Base-by-base conservation (phyloP, 345 rosid genomes). In the Iberis pinnata region DNA sequence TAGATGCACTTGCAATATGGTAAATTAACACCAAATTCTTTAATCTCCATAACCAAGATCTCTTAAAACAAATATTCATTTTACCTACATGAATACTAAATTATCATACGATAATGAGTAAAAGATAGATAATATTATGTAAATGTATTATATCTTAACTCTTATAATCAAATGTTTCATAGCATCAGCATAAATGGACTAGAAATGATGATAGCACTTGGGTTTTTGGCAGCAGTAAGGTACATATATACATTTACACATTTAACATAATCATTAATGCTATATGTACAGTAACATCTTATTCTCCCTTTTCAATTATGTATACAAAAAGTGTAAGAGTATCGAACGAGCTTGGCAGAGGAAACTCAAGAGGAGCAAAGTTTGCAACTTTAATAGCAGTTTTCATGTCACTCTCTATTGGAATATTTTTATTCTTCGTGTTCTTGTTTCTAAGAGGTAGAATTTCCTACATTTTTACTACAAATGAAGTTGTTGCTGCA, bases 1-100 rank as follows among this genome's bases (percentile, higher is more conserved):
- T 88, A 31, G 80, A 84, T 74, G 96, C 96, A 15, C 76, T 88
- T 8, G 68, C 95, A 44, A 82, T 88, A 32, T 88, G 96, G 96
- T 88, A 78, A 53, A 7, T n/a, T 22, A 49, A 43, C 20, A 15
- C 32, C 12, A 48, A 17, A 9, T 46, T 31, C 41, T 29, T 17
- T 20, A 24, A 24, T 12, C 9, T 9, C 45, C 24, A 18, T 9
- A 33, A 11, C 43, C 7, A 44, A 35, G 9, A 18, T 36, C 12
- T 6, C 24, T 8, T 35, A 12, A 7, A 32, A 14, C 24, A 58
- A 11, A n/a, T 36, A 16, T 24, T 15, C 47, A 37, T 18, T 59
- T 60, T 38, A 39, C 33, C 37, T 40, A 12, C 57, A 18, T 35
- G 46, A 36, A 13, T 18, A 20, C n/a, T 52, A 42, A 17, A 6